A percentile compares a stretch with the other conserved stretches of the same genome.
These are phyloP conservation scores for Verticillium albo-atrum DNA, from an alignment of 2,329 filamentous ascomycete species.

Conservation along the genomic window DNA sequence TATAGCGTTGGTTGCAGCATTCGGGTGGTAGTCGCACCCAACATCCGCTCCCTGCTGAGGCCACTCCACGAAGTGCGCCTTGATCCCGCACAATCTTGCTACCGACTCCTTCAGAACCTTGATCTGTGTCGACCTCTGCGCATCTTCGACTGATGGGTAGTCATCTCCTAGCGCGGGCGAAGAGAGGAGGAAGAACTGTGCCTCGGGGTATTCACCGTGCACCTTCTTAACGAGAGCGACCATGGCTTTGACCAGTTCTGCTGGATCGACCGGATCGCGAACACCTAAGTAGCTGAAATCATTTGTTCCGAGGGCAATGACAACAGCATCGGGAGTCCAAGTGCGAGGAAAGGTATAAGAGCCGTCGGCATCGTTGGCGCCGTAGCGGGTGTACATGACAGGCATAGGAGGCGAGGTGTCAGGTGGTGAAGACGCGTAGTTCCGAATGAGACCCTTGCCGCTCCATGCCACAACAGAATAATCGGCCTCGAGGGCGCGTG, in stretches of 20 bases:
- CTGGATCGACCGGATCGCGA: constrained; percentile 21
- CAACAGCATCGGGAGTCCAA: constrained; percentile 26
- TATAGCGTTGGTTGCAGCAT: constrained; percentile 28
- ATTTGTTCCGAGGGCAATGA: constrained; percentile 40
- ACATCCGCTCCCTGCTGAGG: constrained; percentile 33
- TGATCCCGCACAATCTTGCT: constrained; percentile 19
- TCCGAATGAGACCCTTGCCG: constrained; percentile 36
- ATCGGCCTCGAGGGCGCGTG: constrained; percentile 33
- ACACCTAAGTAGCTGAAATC: constrained; percentile 31
- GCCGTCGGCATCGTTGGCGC: constrained; percentile 30
- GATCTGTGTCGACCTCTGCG: constrained; percentile 30
- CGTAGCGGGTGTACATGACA: constrained; percentile 34
- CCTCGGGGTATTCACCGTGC: constrained; percentile 26
- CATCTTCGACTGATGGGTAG: constrained; percentile 29
- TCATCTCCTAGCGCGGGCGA: constrained; percentile 33
- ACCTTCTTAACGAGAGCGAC: constrained; percentile 26
- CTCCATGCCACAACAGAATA: constrained; percentile 39
- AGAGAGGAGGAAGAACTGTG: constrained; percentile 33
- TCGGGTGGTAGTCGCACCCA: constrained; percentile 38
- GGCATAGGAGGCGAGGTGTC: constrained; percentile 31
- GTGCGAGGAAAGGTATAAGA: constrained; percentile 30
- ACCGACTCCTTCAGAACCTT: constrained; percentile 28
- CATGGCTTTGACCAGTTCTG: constrained; percentile 20
- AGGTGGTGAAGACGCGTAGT: constrained; percentile 24
- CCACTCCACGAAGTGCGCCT: constrained; percentile 34